phyloP scores from a whole-genome alignment of 1,139 yeast genomes.

The Tardiomyces blankii region DNA sequence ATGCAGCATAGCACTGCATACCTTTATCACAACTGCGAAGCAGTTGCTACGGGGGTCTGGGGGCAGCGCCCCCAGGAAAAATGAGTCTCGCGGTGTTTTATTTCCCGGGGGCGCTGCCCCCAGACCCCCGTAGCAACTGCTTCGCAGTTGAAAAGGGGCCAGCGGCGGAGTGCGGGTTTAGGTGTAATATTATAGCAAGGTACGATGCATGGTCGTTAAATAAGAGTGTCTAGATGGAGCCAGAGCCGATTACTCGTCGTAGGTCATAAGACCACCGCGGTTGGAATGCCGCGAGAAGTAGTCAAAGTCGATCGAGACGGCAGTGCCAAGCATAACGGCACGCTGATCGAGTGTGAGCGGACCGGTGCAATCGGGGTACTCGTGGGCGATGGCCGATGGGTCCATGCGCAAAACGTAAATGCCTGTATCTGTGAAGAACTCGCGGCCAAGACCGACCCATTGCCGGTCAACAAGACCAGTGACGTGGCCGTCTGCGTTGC shows the following conservation, averaged over 20 bases:
- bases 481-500: constrained; percentile 44
- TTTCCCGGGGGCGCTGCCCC: too few relatives aligned
- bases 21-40: too few relatives aligned
- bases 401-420: constrained; percentile 82
- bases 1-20: too few relatives aligned
- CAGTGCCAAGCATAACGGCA: constrained; percentile 76
- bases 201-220: too few relatives aligned
- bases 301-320: constrained; percentile 88
- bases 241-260: neutral
- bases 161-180: too few relatives aligned
- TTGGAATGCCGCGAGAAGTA: constrained; percentile 79
- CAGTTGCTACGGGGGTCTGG: too few relatives aligned
- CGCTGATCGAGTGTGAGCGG: constrained; percentile 63
- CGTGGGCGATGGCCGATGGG: constrained; percentile 39
- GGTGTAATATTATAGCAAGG: too few relatives aligned
- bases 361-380: constrained; percentile 5
- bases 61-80: too few relatives aligned
- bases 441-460: constrained; percentile 93
- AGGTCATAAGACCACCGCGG: neutral
- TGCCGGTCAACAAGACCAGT: constrained; percentile 78
- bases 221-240: too few relatives aligned
- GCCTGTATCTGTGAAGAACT: constrained; percentile 88
- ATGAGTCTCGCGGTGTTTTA: too few relatives aligned
- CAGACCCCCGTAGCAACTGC: too few relatives aligned
- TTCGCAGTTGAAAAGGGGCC: too few relatives aligned